A percentile compares a stretch with the other conserved stretches of the same genome.
Conservation (phyloP, 2,329 filamentous ascomycete species). For the Cladorrhinum sp. region DNA sequence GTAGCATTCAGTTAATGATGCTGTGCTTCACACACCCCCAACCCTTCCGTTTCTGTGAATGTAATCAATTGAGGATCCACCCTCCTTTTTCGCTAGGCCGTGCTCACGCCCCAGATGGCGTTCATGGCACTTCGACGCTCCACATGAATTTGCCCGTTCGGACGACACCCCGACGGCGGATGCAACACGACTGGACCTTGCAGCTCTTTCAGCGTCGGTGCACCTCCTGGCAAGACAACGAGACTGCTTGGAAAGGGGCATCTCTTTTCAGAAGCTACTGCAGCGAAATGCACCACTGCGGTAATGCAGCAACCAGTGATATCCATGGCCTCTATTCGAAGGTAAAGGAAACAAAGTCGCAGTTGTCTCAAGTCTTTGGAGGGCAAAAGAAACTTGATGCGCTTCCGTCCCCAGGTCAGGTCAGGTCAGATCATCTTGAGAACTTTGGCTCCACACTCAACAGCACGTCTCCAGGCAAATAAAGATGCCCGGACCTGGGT, state of each 20-base stretch:
- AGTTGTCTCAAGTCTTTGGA: background rate
- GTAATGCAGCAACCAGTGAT: background rate
- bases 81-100: conserved; percentile 8
- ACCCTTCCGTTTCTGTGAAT: conserved; percentile 14
- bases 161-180: conserved; percentile 8
- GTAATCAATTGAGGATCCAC: conserved; percentile 23
- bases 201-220: conserved; percentile 4
- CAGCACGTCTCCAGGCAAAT: background rate
- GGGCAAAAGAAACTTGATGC: conserved; percentile 12
- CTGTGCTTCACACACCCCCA: background rate
- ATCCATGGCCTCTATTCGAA: background rate
- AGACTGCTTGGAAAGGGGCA: background rate
- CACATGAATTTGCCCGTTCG: conserved; percentile 15
- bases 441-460: conserved; percentile 3
- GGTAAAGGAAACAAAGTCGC: background rate
- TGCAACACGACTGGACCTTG: background rate
- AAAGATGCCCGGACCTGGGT: background rate
- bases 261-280: background rate
- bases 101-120: conserved; percentile 7
- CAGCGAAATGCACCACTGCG: background rate
- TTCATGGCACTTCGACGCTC: conserved; percentile 2
- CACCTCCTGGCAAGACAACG: background rate
- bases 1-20: background rate
- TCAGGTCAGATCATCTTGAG: conserved; percentile 20
- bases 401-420: no score